Percentiles rank a stretch among this genome's conserved stretches.
Conservation (phyloP, 305 asterid genomes). For the Solanum chacoense region DNA sequence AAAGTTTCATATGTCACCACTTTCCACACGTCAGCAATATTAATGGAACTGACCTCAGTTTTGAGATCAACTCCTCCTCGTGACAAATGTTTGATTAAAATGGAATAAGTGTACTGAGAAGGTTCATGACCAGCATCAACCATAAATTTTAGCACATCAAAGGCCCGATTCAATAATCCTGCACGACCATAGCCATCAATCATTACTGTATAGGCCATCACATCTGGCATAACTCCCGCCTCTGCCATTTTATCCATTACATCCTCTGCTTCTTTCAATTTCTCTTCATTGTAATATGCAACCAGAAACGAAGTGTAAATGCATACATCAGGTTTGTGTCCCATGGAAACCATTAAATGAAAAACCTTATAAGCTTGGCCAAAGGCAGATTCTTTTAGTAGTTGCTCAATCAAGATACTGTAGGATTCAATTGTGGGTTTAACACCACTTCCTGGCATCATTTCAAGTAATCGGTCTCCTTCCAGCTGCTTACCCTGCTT, state of each 20-base stretch:
- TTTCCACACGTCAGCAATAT: slow-evolving; percentile 67
- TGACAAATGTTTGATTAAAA: slow-evolving; percentile 57
- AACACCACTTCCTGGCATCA: slow-evolving; percentile 45
- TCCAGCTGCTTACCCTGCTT: slow-evolving; percentile 39
- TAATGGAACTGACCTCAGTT: slow-evolving; percentile 15
- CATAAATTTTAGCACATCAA: slow-evolving; percentile 49
- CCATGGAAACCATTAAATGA: slow-evolving; percentile 37
- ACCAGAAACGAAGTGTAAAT: slow-evolving; percentile 63
- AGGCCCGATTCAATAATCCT: slow-evolving; percentile 38
- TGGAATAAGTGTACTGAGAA: slow-evolving; percentile 52
- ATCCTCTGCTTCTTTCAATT: slow-evolving; percentile 61
- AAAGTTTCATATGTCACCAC: slow-evolving; percentile 44
- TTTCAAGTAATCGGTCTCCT: slow-evolving; percentile 33
- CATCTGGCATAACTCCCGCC: slow-evolving; percentile 44
- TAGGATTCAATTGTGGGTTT: slow-evolving; percentile 44
- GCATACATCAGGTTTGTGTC: slow-evolving; percentile 62
- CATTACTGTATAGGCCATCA: slow-evolving; percentile 51
- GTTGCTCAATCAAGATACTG: slow-evolving; percentile 51
- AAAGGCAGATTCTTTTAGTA: slow-evolving; percentile 53
- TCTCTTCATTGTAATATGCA: slow-evolving; percentile 73
- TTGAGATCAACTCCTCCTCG: slow-evolving; percentile 16
- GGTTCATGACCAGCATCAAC: slow-evolving; percentile 52
- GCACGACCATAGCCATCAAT: slow-evolving; percentile 72
- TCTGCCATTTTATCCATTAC: slow-evolving; percentile 45
- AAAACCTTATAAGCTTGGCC: slow-evolving; percentile 40